These are phyloP conservation scores for Zizania latifolia DNA, from an alignment of 176 grass and related monocot genomes.

Conservation along the genomic window DNA sequence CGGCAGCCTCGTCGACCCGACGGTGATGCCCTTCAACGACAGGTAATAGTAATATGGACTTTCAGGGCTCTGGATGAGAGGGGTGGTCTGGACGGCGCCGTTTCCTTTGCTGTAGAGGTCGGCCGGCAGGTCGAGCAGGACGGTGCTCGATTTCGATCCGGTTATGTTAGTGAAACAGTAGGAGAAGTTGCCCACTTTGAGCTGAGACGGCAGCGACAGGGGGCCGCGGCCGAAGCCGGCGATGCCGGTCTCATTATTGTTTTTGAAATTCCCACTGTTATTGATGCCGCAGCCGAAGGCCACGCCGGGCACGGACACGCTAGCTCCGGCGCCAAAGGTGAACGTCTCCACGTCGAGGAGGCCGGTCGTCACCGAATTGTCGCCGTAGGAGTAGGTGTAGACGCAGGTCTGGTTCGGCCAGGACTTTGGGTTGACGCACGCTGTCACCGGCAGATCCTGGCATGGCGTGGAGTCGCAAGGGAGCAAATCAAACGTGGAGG, in stretches of 20 bases:
- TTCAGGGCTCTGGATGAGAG: neutral
- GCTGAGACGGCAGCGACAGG: slow-evolving; percentile 47
- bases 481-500: slow-evolving; percentile 20
- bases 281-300: slow-evolving; percentile 33
- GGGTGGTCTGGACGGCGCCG: neutral
- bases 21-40: slow-evolving; percentile 36
- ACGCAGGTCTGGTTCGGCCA: slow-evolving; percentile 5
- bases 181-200: slow-evolving; percentile 35
- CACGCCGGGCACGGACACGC: neutral
- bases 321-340: slow-evolving; percentile 28
- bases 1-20: slow-evolving; percentile 28
- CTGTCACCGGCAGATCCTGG: too few species aligned
- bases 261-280: slow-evolving; percentile 14
- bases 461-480: slow-evolving; percentile 11
- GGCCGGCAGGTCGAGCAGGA: slow-evolving; percentile 24
- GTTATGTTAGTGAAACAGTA: slow-evolving; percentile 38
- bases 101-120: neutral
- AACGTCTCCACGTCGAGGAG: slow-evolving; percentile 15
- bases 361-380: slow-evolving; percentile 27
- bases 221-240: slow-evolving; percentile 20
- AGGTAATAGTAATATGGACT: slow-evolving; percentile 13
- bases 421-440: neutral
- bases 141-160: slow-evolving; percentile 4
- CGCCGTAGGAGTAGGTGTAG: slow-evolving; percentile 21
- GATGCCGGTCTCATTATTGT: slow-evolving; percentile 36